Evolutionary conservation across 306 rosid species (phyloP), one percentile per base, ranked within the genome.

Genomic region (Rubus idaeus): DNA sequence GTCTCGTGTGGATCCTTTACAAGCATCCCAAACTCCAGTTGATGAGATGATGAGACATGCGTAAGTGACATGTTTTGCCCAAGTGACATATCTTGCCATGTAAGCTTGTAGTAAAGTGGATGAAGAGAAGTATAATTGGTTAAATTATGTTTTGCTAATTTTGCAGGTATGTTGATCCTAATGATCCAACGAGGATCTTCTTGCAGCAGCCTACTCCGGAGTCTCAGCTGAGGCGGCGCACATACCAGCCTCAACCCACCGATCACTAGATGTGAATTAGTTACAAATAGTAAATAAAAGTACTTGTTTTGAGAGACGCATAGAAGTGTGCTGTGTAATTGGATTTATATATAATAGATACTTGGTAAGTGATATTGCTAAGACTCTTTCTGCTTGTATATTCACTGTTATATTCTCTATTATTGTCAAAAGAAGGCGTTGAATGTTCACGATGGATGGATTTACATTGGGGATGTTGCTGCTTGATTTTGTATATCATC

Each of bases 11-110:
- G 99, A 96, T 88, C 99, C 98, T 49, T 78, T 92, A 79, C 97
- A 86, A 80, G 99, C 98, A 53, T 83, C 98, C n/a, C 89, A 92
- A 86, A 86, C 98, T 75, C 99, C 99, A 69, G 97, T 96, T 42
- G 98, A 96, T 85, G 99, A 92, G 78, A 92, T 96, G 92, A 92
- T 92, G 91, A 86, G 99, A 92, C 92, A 89, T 26, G 99, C 99
- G 99, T 96, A 88, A 77, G 97, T 84, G 68, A 35, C 50, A 18
- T 71, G 56, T 52, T 70, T 16, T 73, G 55, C 63, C 55, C 12
- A 6, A 26, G 13, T 69, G 18, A 46, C 63, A 21, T 52, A 63
- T 72, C 3, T 17, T 9, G 50, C n/a, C 53, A 13, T 55, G n/a
- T 6, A 40, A 4, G 44, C 68, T 73, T 41, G 72, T 5, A 47